Evolutionary conservation across 2,329 filamentous ascomycete genomes (phyloP).

Genomic region (Chrysoporthe puriensis): DNA sequence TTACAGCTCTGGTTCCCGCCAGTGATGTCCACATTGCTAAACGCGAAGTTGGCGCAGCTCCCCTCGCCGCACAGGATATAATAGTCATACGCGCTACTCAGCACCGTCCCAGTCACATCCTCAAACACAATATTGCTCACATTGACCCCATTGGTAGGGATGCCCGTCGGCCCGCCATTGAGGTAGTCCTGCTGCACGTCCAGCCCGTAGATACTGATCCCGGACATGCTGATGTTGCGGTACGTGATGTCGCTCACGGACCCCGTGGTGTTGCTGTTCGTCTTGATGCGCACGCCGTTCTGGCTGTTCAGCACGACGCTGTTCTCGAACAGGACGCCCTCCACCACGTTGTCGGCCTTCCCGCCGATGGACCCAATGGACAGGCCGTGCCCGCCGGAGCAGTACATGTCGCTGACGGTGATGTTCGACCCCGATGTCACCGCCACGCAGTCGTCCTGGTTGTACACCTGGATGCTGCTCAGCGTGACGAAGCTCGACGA

Average conservation of each 20-base stretch:
- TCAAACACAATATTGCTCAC: constrained; percentile 53
- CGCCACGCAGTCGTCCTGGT: constrained; percentile 66
- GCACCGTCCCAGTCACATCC: constrained; percentile 49
- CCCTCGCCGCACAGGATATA: constrained; percentile 59
- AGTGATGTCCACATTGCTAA: constrained; percentile 51
- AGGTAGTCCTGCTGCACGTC: constrained; percentile 50
- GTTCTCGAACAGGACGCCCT: constrained; percentile 53
- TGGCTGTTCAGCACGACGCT: constrained; percentile 55
- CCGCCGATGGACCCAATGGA: constrained; percentile 51
- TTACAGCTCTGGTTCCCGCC: constrained; percentile 46
- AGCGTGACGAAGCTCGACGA: constrained; percentile 54
- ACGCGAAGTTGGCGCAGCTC: constrained; percentile 57
- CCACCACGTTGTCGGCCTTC: constrained; percentile 55
- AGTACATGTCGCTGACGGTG: constrained; percentile 48
- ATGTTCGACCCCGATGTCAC: constrained; percentile 58
- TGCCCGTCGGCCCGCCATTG: constrained; percentile 50
- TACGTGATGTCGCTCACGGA: constrained; percentile 45
- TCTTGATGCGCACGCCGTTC: constrained; percentile 58
- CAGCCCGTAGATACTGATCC: constrained; percentile 40
- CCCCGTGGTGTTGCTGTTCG: constrained; percentile 50
- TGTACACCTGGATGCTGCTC: constrained; percentile 55
- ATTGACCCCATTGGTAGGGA: constrained; percentile 54
- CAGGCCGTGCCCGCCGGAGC: constrained; percentile 49
- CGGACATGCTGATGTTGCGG: constrained; percentile 33
- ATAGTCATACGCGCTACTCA: constrained; percentile 43